Base-by-base conservation (phyloP, 129 eudicot species). In the Flaveria ramosissima region DNA sequence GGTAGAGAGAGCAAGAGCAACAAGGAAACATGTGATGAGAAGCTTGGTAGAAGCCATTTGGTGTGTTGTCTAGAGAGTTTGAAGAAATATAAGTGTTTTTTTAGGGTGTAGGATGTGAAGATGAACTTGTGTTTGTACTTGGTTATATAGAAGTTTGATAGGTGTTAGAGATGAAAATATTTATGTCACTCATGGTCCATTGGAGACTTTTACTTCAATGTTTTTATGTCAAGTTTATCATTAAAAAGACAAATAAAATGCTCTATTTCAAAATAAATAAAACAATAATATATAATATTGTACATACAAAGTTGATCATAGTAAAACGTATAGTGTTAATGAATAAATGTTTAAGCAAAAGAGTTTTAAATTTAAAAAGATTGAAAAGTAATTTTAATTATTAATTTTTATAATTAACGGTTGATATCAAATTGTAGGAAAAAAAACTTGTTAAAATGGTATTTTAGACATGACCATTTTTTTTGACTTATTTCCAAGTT, bases 21-120 rank as follows among this genome's bases (percentile, higher is more conserved):
- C 73, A 19, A 79, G 23, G 68, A 72, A 50, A 51, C 47, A 71
- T 15, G 72, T 7, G 73, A 79, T 63, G 68, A 79, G 19, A 51
- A 72, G 59, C 59, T 57, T 79, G 83, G 36, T 63, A 26, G 78
- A 72, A 51, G 83, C 78, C 83, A 79, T 79, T 60, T 71, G 13
- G 9, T 14, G 50, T 66, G 51, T 66, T 66, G n/a, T 14, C 10
- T 43, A 12, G 9, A 45, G 59, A 51, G 2, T 65, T 64, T 1
- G 64, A 65, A 36, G 16, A 14, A 65, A 30, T n/a, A 17, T 0
- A 23, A 26, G 23, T 76, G 36, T 5, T 36, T 36, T 36, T 36
- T 36, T 0, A 36, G 41, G 41, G 41, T 36, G 41, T 36, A 47
- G 48, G 77, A 59, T 78, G 77, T 78, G 71, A 59, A 42, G 61